A percentile compares a stretch with the other conserved stretches of the same genome.
Evolutionary conservation across 2,329 filamentous ascomycete genomes (phyloP).

Genomic region (Fusarium sp.): DNA sequence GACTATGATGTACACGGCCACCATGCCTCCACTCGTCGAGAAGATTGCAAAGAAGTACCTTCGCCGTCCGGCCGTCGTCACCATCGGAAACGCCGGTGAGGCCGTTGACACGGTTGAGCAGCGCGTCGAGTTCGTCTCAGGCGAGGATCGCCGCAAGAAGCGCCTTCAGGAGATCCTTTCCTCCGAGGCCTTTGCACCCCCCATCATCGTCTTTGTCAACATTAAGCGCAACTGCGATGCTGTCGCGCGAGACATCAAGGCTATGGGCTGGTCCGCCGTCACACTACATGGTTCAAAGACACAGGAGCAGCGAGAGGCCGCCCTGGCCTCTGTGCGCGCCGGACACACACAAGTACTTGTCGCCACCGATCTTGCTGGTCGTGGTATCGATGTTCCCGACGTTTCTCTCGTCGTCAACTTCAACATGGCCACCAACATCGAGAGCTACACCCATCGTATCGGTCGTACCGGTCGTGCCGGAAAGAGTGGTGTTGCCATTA

Average conservation of each 20-base stretch:
- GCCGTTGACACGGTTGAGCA: conserved; percentile 98
- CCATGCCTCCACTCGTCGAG: conserved; percentile 92
- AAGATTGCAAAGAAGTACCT: conserved; percentile 98
- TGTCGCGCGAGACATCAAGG: conserved; percentile 90
- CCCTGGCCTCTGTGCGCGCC: conserved; percentile 81
- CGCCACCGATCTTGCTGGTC: conserved; percentile 91
- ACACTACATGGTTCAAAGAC: conserved; percentile 96
- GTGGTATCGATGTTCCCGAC: conserved; percentile 97
- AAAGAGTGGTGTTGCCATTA: conserved; percentile 95
- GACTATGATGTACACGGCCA: conserved; percentile 99
- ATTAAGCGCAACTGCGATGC: conserved; percentile 99
- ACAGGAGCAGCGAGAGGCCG: conserved; percentile 95
- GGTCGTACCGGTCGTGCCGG: conserved; percentile 97
- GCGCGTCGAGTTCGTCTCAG: conserved; percentile 86
- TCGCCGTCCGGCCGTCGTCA: conserved; percentile 89
- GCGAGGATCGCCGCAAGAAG: conserved; percentile 97
- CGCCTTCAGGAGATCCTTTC: conserved; percentile 88
- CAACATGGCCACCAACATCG: conserved; percentile 95
- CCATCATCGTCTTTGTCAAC: conserved; percentile 99
- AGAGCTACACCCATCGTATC: conserved; percentile 95
- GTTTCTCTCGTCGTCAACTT: conserved; percentile 97
- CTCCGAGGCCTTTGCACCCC: conserved; percentile 79
- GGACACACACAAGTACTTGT: conserved; percentile 87
- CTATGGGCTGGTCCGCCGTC: conserved; percentile 88
- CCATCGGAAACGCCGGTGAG: conserved; percentile 92